Percentiles rank a stretch among this genome's conserved stretches.
phyloP scores from a whole-genome alignment of 2,329 filamentous ascomycete genomes.

The Herpotrichia juniperi region DNA sequence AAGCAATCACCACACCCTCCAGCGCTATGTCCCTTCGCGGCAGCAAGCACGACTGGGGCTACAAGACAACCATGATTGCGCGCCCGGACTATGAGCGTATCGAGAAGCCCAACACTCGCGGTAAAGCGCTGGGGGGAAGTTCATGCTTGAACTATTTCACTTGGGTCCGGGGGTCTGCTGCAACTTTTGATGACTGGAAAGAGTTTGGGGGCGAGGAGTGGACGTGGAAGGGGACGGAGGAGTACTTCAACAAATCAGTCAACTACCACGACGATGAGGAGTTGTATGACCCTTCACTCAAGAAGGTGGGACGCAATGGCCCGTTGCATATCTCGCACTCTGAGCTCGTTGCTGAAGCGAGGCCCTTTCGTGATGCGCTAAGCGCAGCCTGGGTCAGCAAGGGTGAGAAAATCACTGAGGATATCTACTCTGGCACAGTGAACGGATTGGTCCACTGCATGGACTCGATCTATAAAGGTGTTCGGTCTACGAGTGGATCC shows the following conservation, averaged over 20 bases:
- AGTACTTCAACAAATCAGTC: slow-evolving; percentile 60
- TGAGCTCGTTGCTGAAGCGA: slow-evolving; percentile 59
- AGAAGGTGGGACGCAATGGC: slow-evolving; percentile 58
- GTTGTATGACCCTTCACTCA: slow-evolving; percentile 53
- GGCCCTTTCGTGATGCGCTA: slow-evolving; percentile 58
- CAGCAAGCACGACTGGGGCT: slow-evolving; percentile 65
- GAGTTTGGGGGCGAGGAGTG: slow-evolving; percentile 57
- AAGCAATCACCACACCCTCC: slow-evolving; percentile 58
- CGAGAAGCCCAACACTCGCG: slow-evolving; percentile 68
- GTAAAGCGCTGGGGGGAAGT: slow-evolving; percentile 65
- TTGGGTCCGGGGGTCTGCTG: slow-evolving; percentile 64
- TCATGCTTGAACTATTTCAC: slow-evolving; percentile 68
- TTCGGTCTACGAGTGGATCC: slow-evolving; percentile 58
- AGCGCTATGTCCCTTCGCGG: slow-evolving; percentile 60
- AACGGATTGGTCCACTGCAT: slow-evolving; percentile 60
- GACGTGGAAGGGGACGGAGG: slow-evolving; percentile 60
- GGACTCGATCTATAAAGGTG: slow-evolving; percentile 64
- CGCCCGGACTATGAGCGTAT: slow-evolving; percentile 65
- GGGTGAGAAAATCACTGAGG: slow-evolving; percentile 57
- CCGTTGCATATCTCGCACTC: slow-evolving; percentile 62
- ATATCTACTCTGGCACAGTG: slow-evolving; percentile 64
- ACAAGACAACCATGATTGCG: slow-evolving; percentile 67
- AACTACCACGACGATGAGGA: slow-evolving; percentile 63
- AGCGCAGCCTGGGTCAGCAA: slow-evolving; percentile 61
- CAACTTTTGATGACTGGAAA: slow-evolving; percentile 61